Percentiles rank a stretch among this genome's conserved stretches.
phyloP scores from a whole-genome alignment of 192 early-diverging fungal genomes.

The Cladochytrium replicatum region DNA sequence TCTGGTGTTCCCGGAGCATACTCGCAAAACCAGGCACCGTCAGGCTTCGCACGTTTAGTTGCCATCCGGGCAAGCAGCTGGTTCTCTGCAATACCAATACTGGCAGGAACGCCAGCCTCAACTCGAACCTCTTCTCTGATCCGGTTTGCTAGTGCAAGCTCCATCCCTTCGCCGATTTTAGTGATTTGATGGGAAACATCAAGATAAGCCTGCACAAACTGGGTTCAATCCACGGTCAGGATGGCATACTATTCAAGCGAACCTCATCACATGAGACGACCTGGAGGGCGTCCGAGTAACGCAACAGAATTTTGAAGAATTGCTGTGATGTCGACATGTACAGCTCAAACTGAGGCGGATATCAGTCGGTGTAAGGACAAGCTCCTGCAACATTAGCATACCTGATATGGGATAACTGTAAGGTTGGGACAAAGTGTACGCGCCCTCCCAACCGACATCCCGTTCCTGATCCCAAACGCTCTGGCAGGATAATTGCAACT shows the following conservation, averaged over 20 bases:
- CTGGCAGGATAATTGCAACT: constrained; percentile 85
- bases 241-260: constrained; percentile 13
- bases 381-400: constrained; percentile 14
- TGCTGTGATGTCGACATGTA: constrained; percentile 48
- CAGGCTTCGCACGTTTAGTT: constrained; percentile 62
- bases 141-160: constrained; percentile 32
- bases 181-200: not conserved
- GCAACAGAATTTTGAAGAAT: constrained; percentile 62
- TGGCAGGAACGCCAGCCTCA: constrained; percentile 52
- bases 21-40: constrained; percentile 35
- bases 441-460: constrained; percentile 64
- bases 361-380: constrained; percentile 18
- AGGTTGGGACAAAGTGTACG: constrained; percentile 55
- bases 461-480: constrained; percentile 62
- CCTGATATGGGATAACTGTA: constrained; percentile 48
- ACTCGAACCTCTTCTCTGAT: constrained; percentile 41
- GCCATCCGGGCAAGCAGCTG: constrained; percentile 67
- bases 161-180: not conserved
- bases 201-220: not conserved
- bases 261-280: constrained; percentile 84
- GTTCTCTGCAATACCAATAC: constrained; percentile 67
- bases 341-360: constrained; percentile 62
- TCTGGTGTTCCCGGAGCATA: constrained; percentile 14
- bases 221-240: not conserved
- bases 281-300: constrained; percentile 57